Evolutionary conservation across 192 early-diverging fungal species (phyloP).

Genomic region (Rhizophagus sp.): DNA sequence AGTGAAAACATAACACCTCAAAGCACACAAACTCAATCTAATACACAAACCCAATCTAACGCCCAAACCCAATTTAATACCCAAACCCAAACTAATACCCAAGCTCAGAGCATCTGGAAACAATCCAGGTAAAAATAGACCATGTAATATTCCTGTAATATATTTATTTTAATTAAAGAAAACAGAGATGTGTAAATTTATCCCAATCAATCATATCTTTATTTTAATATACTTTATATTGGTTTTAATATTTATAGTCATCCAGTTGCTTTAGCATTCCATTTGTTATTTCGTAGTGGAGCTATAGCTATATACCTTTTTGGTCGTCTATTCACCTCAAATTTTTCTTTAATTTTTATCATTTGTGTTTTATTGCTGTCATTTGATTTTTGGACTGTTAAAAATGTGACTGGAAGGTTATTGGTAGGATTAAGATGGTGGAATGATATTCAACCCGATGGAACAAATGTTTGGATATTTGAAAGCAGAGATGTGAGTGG

Average conservation of each 20-base stretch:
- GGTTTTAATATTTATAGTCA: slow-evolving; percentile 57
- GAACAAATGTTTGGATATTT: slow-evolving; percentile 94
- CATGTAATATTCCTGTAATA: neutral
- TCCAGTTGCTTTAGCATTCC: slow-evolving; percentile 88
- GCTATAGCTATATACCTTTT: slow-evolving; percentile 89
- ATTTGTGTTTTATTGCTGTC: slow-evolving; percentile 87
- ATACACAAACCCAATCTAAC: neutral
- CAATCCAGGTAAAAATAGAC: slow-evolving; percentile 16
- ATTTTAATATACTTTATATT: too few species aligned
- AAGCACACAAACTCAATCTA: neutral
- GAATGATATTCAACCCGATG: slow-evolving; percentile 98
- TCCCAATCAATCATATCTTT: too few species aligned
- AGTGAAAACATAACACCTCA: neutral
- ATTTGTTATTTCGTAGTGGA: slow-evolving; percentile 77
- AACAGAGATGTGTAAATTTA: too few species aligned
- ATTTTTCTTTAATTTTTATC: slow-evolving; percentile 91
- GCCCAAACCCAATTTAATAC: neutral
- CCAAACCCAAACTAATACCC: neutral
- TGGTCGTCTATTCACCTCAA: slow-evolving; percentile 77
- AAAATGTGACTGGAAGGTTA: slow-evolving; percentile 95
- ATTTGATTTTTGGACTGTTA: slow-evolving; percentile 99
- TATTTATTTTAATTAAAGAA: too few species aligned
- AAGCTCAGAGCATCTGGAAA: slow-evolving; percentile 24
- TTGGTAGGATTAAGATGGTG: slow-evolving; percentile 99
- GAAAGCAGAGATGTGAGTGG: slow-evolving; percentile 86